Percentiles rank a stretch among this genome's conserved stretches.
phyloP scores from a whole-genome alignment of 371 early-diverging fungal species.

The Rhizopus delemar region DNA sequence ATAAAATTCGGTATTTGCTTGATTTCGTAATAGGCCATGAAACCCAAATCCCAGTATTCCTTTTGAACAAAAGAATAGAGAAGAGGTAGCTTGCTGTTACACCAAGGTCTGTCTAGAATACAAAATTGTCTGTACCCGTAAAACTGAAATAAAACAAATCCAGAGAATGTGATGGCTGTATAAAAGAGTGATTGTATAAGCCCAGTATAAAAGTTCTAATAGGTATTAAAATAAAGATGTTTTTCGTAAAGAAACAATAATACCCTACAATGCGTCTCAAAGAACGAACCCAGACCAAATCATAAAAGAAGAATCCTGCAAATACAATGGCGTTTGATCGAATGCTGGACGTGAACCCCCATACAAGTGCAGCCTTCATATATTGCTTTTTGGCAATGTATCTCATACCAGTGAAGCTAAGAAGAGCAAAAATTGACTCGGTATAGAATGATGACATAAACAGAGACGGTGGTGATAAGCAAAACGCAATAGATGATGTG shows the following conservation, averaged over 20 bases:
- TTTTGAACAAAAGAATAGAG: constrained; percentile 86
- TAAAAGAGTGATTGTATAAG: constrained; percentile 41
- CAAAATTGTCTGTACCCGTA: constrained; percentile 74
- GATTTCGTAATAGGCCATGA: constrained; percentile 77
- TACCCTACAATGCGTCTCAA: constrained; percentile 14
- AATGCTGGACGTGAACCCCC: constrained; percentile 62
- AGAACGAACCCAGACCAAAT: constrained; percentile 32
- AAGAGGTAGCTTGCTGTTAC: constrained; percentile 58
- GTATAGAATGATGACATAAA: constrained; percentile 91
- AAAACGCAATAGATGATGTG: constrained; percentile 72
- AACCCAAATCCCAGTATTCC: constrained; percentile 89
- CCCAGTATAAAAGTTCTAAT: constrained; percentile 24
- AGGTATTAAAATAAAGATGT: background rate
- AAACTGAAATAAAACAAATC: constrained; percentile 70
- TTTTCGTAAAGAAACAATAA: background rate
- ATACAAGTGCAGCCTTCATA: constrained; percentile 43
- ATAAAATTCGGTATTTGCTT: constrained; percentile 90
- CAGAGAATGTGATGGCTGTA: constrained; percentile 46
- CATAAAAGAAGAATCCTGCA: constrained; percentile 80
- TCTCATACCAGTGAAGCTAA: constrained; percentile 81
- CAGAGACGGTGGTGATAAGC: constrained; percentile 75
- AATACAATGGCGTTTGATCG: constrained; percentile 85
- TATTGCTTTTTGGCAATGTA: constrained; percentile 46
- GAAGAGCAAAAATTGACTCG: constrained; percentile 82
- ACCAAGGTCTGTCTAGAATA: constrained; percentile 69